phyloP scores from a whole-genome alignment of 805 yeast species.

The Suhomyces faveliae region DNA sequence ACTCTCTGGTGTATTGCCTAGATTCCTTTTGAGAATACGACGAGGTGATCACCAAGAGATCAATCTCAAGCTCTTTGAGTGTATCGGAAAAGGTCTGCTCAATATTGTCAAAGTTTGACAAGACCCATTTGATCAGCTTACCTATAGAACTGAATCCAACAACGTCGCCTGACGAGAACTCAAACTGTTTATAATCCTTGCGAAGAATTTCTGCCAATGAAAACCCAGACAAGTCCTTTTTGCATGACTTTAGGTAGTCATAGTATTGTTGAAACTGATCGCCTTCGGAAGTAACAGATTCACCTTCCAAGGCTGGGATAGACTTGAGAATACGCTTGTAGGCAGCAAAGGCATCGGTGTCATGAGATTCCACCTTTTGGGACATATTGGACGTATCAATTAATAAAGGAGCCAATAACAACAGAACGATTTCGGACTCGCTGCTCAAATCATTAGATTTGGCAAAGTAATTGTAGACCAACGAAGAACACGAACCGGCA shows the following conservation, averaged over 20 bases:
- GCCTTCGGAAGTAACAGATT: neutral
- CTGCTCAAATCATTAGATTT: constrained; percentile 15
- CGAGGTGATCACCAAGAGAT: constrained; percentile 35
- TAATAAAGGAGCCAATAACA: constrained; percentile 66
- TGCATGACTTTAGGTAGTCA: constrained; percentile 42
- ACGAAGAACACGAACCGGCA: constrained; percentile 77
- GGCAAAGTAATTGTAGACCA: constrained; percentile 67
- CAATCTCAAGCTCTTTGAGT: constrained; percentile 16
- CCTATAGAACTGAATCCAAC: constrained; percentile 81
- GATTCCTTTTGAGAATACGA: constrained; percentile 36
- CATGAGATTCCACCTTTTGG: constrained; percentile 61
- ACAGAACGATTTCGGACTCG: constrained; percentile 36
- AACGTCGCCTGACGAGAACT: constrained; percentile 25
- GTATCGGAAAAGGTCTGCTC: constrained; percentile 25
- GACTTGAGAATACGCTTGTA: constrained; percentile 31
- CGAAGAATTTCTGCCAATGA: constrained; percentile 59
- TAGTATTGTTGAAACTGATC: constrained; percentile 14
- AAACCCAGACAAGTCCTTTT: constrained; percentile 63
- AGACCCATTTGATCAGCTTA: constrained; percentile 57
- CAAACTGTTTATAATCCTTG: constrained; percentile 83
- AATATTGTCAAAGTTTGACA: constrained; percentile 20
- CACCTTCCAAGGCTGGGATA: neutral
- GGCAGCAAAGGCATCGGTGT: constrained; percentile 42
- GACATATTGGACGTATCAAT: constrained; percentile 73
- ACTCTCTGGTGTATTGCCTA: constrained; percentile 35